Conservation (phyloP, 2,329 filamentous ascomycete genomes). For the Emergomyces orientalis region DNA sequence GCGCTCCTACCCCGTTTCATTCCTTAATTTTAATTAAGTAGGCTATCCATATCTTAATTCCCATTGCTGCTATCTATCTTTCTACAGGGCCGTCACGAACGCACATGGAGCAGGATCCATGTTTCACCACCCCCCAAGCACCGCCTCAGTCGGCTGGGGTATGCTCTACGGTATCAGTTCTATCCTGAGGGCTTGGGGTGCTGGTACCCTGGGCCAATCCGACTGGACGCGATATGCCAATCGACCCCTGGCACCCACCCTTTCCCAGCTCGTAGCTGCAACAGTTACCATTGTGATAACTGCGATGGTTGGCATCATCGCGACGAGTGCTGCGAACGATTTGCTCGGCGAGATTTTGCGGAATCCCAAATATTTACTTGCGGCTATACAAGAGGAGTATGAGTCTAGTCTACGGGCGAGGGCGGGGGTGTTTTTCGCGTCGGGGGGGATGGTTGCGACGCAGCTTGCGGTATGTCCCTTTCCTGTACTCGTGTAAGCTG, state of each 20-base stretch:
- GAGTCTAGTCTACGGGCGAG: slow-evolving; percentile 22
- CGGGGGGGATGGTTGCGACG: slow-evolving; percentile 27
- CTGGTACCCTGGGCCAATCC: slow-evolving; percentile 20
- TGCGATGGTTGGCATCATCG: slow-evolving; percentile 30
- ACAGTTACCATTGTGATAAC: slow-evolving; percentile 32
- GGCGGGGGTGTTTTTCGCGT: slow-evolving; percentile 33
- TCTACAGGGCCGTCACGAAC: slow-evolving; percentile 15
- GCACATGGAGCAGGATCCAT: slow-evolving; percentile 17
- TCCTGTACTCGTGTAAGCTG: slow-evolving; percentile 9
- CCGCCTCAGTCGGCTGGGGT: slow-evolving; percentile 17
- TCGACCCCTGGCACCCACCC: slow-evolving; percentile 19
- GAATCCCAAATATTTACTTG: slow-evolving; percentile 33
- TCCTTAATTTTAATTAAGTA: background rate
- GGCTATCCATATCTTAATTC: background rate
- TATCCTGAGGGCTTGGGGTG: slow-evolving; percentile 21
- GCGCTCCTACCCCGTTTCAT: background rate
- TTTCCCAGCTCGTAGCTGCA: slow-evolving; percentile 23
- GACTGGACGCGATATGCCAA: slow-evolving; percentile 24
- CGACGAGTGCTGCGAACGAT: slow-evolving; percentile 27
- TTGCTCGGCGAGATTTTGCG: slow-evolving; percentile 28
- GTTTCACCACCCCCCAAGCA: slow-evolving; percentile 15
- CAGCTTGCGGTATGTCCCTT: slow-evolving; percentile 27
- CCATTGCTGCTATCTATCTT: background rate
- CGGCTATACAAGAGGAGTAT: slow-evolving; percentile 27
- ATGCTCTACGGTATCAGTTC: slow-evolving; percentile 22